phyloP scores from a whole-genome alignment of 106 monocot genomes.

The Amphibolis antarctica region DNA sequence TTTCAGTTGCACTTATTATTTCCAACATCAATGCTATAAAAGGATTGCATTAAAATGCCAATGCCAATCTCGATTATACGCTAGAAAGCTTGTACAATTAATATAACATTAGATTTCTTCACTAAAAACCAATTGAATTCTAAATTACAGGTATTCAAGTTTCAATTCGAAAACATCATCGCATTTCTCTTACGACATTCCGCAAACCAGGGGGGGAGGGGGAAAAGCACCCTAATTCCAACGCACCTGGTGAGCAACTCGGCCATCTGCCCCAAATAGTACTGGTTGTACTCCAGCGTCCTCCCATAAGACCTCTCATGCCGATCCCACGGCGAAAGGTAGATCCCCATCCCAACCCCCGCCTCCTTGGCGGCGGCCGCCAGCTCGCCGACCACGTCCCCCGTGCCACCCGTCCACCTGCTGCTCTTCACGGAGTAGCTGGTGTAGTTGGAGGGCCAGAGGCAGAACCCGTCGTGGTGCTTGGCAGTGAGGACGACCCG shows the following conservation, averaged over 20 bases:
- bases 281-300: slow-evolving; percentile 71
- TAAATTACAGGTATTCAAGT: too few species aligned
- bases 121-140: not conserved
- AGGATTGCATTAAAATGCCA: too few species aligned
- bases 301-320: slow-evolving; percentile 65
- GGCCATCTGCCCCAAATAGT: slow-evolving; percentile 76
- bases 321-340: slow-evolving; percentile 93
- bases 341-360: slow-evolving; percentile 65
- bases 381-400: slow-evolving; percentile 76
- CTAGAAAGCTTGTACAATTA: too few species aligned
- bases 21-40: not conserved
- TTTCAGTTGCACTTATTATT: not conserved
- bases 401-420: slow-evolving; percentile 46
- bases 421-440: slow-evolving; percentile 63
- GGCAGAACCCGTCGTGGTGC: slow-evolving; percentile 99
- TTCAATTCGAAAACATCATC: too few species aligned
- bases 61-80: too few species aligned
- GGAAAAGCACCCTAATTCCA: not conserved
- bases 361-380: slow-evolving; percentile 46
- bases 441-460: slow-evolving; percentile 87
- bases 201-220: not conserved
- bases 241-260: slow-evolving; percentile 68
- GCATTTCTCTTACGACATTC: too few species aligned
- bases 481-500: slow-evolving; percentile 75
- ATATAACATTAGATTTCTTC: too few species aligned